Conservation (phyloP, 305 asterid genomes). For the Fraxinus ornus region DNA sequence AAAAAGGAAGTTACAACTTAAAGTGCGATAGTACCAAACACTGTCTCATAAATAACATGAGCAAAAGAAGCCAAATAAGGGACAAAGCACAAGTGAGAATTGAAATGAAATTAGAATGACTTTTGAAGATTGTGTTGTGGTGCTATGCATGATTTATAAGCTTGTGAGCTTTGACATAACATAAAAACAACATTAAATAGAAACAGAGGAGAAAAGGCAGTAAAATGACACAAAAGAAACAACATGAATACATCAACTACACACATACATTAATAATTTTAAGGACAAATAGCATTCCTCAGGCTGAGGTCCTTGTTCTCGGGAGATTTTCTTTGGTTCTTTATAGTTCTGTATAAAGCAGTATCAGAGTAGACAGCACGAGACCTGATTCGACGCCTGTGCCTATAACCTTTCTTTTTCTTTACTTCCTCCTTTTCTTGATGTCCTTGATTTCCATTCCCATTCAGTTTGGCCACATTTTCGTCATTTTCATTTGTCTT, state of each 20-base stretch:
- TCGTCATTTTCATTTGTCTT: constrained; percentile 19
- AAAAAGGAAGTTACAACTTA: not conserved
- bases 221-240: not conserved
- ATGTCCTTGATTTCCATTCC: constrained; percentile 7
- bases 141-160: not conserved
- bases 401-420: constrained; percentile 42
- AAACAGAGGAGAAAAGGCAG: not conserved
- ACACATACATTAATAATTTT: not conserved
- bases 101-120: not conserved
- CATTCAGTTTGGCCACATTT: constrained; percentile 15
- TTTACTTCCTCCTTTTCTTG: constrained; percentile 7
- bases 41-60: not conserved
- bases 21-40: not conserved
- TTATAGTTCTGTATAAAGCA: constrained; percentile 31
- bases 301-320: constrained; percentile 5
- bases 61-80: not conserved
- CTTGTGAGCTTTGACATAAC: not conserved
- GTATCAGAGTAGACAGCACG: constrained; percentile 49
- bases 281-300: not conserved
- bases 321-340: constrained; percentile 27
- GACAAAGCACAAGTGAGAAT: not conserved
- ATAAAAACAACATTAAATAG: not conserved
- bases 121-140: not conserved
- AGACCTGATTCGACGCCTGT: constrained; percentile 42
- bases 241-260: not conserved